These are phyloP conservation scores for Cadophora sp. DNA, from an alignment of 2,329 filamentous ascomycete genomes.

Conservation along the genomic window DNA sequence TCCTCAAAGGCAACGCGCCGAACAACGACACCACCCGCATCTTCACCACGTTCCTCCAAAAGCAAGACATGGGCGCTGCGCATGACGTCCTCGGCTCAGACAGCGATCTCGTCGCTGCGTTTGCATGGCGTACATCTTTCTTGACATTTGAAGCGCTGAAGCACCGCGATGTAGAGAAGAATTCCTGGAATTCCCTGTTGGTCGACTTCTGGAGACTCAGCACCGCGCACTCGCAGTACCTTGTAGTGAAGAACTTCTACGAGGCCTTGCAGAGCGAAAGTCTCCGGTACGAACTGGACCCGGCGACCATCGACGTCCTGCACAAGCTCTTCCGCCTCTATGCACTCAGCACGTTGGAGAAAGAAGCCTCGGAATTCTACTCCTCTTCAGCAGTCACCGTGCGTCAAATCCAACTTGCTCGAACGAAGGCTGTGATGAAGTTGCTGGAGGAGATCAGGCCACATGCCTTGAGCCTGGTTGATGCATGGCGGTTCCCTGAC, in stretches of 20 bases:
- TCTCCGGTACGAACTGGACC: conserved; percentile 60
- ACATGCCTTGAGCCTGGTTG: conserved; percentile 74
- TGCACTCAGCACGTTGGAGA: conserved; percentile 70
- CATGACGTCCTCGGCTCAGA: conserved; percentile 77
- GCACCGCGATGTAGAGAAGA: conserved; percentile 77
- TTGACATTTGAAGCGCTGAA: conserved; percentile 78
- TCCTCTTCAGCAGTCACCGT: conserved; percentile 71
- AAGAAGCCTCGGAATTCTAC: conserved; percentile 76
- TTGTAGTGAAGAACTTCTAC: conserved; percentile 83
- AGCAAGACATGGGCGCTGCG: conserved; percentile 73
- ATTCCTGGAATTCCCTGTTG: conserved; percentile 78
- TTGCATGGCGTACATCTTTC: conserved; percentile 77
- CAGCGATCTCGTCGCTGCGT: conserved; percentile 73
- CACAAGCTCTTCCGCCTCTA: conserved; percentile 72
- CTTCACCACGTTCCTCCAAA: conserved; percentile 67
- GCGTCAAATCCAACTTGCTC: conserved; percentile 73
- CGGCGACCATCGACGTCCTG: conserved; percentile 62
- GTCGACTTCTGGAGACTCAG: conserved; percentile 80
- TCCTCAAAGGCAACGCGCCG: conserved; percentile 68
- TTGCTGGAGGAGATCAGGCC: conserved; percentile 75
- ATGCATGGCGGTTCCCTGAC: conserved; percentile 79
- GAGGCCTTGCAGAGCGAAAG: conserved; percentile 64
- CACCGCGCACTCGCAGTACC: conserved; percentile 78
- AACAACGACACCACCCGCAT: conserved; percentile 74
- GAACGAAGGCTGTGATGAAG: conserved; percentile 71